These are phyloP conservation scores for Mycena rebaudengoi DNA, from an alignment of 768 basidiomycete species.

Conservation along the genomic window DNA sequence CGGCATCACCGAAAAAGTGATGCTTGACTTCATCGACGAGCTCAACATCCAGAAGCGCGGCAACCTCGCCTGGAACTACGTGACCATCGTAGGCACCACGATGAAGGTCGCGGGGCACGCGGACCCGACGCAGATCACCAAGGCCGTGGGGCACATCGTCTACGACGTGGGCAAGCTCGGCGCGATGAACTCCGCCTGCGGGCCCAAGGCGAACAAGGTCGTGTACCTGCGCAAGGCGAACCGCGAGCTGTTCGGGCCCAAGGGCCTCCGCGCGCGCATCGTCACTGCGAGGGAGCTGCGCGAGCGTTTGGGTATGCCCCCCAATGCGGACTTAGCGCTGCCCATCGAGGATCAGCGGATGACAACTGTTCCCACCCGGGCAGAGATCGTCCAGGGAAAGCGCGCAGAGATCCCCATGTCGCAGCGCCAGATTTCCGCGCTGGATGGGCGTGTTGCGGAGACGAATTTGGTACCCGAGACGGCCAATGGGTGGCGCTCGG, in stretches of 20 bases:
- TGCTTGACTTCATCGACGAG: slow-evolving; percentile 1
- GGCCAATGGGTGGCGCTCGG: not conserved
- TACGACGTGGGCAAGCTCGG: not conserved
- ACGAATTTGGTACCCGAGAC: not conserved
- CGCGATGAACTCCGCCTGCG: not conserved
- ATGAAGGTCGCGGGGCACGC: not conserved
- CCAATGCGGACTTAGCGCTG: not conserved
- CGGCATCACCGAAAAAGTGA: not conserved
- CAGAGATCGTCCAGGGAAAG: not conserved
- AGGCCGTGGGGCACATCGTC: not conserved
- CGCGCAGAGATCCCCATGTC: not conserved
- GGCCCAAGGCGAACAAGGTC: not conserved
- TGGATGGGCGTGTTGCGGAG: not conserved
- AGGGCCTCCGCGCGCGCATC: not conserved
- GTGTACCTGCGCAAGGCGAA: not conserved
- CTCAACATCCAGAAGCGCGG: slow-evolving; percentile 2
- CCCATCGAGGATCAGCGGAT: not conserved
- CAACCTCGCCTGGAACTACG: not conserved
- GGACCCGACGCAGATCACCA: not conserved
- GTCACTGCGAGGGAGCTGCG: not conserved
- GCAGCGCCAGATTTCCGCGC: not conserved
- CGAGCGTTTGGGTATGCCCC: not conserved
- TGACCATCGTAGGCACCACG: not conserved
- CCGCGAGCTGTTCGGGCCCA: not conserved
- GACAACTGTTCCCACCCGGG: not conserved